These are phyloP conservation scores for Verbena officinalis DNA, from an alignment of 257 asterid genomes.

Conservation along the genomic window DNA sequence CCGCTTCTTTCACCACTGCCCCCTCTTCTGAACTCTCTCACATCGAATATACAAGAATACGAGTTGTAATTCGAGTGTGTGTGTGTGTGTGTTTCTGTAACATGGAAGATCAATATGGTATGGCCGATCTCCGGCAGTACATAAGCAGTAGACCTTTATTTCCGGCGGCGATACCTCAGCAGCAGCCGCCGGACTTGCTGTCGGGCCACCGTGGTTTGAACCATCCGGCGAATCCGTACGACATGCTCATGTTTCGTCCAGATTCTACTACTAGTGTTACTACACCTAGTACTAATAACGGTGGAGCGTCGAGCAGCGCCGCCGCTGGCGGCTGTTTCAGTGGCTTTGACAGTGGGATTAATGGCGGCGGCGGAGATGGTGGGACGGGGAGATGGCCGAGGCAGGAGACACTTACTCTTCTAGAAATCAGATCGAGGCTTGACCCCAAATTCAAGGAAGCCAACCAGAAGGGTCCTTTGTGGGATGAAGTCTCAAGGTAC, in stretches of 20 bases:
- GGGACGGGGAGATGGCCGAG: constrained; percentile 96
- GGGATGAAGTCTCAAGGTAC: constrained; percentile 98
- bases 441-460: constrained; percentile 94
- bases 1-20: constrained; percentile 68
- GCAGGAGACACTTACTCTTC: constrained; percentile 96
- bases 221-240: constrained; percentile 44
- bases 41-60: background rate
- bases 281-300: constrained; percentile 21
- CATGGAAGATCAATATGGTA: constrained; percentile 83
- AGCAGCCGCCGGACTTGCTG: constrained; percentile 46
- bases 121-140: constrained; percentile 74
- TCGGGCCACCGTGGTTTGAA: constrained; percentile 44
- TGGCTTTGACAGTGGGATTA: constrained; percentile 49
- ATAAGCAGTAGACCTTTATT: constrained; percentile 57
- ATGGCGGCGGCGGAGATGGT: constrained; percentile 42
- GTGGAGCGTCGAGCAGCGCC: constrained; percentile 26
- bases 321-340: constrained; percentile 32
- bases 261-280: constrained; percentile 34
- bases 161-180: constrained; percentile 44
- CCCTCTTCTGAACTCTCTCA: constrained; percentile 18
- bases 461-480: constrained; percentile 90
- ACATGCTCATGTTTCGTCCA: constrained; percentile 60
- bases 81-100: background rate
- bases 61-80: background rate
- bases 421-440: constrained; percentile 92